Base-by-base conservation (phyloP, 495 filamentous ascomycete genomes). In the Podospora tetraspora region DNA sequence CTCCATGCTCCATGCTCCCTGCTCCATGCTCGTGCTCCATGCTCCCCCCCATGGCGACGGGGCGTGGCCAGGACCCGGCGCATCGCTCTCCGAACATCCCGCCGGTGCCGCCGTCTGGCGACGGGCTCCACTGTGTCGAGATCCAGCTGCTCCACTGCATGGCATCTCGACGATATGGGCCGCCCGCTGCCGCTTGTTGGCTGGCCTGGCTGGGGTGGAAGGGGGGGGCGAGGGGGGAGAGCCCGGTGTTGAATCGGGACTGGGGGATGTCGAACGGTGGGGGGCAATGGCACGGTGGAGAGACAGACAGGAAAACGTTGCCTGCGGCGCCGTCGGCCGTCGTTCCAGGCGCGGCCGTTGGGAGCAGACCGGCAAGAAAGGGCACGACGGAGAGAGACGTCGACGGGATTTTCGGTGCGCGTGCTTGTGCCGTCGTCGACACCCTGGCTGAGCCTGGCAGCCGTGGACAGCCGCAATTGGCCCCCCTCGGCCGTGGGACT, bases 51-150 rank as follows among this genome's bases (percentile, higher is more conserved):
- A 43, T 52, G 11, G 32, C 29, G 10, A 34, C 12, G 32, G 10
- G 32, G 12, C 16, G 2, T 52, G 43, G 43, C 43, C 43, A 52
- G 25, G 52, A 60, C 59, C 59, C 70, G 70, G 70, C 63, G 70
- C 70, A 52, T 71, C 66, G 61, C 29, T 64, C 70, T 71, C 70
- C 70, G 70, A 52, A n/a, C 52, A 25, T 32, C 32, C 65, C 65
- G 65, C 65, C 63, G 32, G 63, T 57, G 52, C 63, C 24, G 37
- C 61, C 27, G 61, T 32, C 61, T 25, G 32, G 1, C 59, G 27
- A 22, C 61, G 30, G 21, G 25, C 61, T 64, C 62, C 62, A 57
- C 62, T n/a, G 43, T 8, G 16, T n/a, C 43, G 19, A 7, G 43
- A 52, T 52, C 43, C 43, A 52, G 37, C 37, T 19, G 16, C 43